Base-by-base conservation (phyloP, 1,139 yeast genomes). In the Geotrichum australiense region DNA sequence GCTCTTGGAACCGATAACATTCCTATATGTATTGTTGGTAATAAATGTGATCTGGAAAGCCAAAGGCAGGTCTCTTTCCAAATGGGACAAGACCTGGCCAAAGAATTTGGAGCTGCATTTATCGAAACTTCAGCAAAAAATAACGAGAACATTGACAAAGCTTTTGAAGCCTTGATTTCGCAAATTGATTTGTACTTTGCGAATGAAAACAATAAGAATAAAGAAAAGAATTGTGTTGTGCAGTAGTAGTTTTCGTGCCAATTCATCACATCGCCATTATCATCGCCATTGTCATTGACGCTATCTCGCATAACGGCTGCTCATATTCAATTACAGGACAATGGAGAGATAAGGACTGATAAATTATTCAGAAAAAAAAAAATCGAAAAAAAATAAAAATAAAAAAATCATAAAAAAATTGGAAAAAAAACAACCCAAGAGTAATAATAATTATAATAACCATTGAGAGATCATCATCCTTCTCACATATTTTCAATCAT, bases 51-150 rank as follows among this genome's bases (percentile, higher is more conserved):
- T 58, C 66, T 85, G 50, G 81, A 76, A 52, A 65, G 84, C 28
- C 53, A 51, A 36, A 55, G 65, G 2, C 86, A 80, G 55, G 93
- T 86, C 16, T 67, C 76, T 20, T 61, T 62, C 23, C 67, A 67
- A 14, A 94, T 85, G 51, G 94, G 93, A 10, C 64, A 68, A 53
- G 69, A 68, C 35, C 64, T 84, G 49, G 89, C 93, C 3, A 66
- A 69, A 39, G 71, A 71, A 50, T 77, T 82, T 45, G 63, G 63
- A 14, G 76, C 86, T 48, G 76, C 78, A 15, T 85, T 81, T 59
- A 71, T 81, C 41, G 96, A 87, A 64, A 82, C 94, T 31, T 77
- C 87, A 32, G 95, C 93, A n/a, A 78, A 83, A 54, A 74, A 74
- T 49, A 77, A 81, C 55, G 68, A 71, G 49, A 83, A 85, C 61